Evolutionary conservation across 768 basidiomycete genomes (phyloP).

Genomic region (Filobasidium wieringae): DNA sequence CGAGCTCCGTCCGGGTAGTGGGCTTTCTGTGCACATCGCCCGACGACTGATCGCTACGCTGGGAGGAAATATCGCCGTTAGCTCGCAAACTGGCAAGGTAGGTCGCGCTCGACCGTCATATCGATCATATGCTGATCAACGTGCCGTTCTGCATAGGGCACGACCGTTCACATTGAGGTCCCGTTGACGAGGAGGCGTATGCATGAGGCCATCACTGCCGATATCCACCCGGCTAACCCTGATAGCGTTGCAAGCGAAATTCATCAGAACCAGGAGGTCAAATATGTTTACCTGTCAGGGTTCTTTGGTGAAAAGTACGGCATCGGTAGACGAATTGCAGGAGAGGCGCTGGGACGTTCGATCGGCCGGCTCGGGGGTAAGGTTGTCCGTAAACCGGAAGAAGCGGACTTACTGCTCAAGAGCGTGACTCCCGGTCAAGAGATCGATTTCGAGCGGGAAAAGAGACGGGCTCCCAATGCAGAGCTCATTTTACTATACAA

Average conservation of each 20-base stretch:
- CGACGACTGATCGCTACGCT: constrained; percentile 30
- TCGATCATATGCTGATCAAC: neutral
- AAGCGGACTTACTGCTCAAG: constrained; percentile 29
- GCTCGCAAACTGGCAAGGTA: constrained; percentile 24
- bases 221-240: neutral
- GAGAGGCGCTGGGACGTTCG: constrained; percentile 18
- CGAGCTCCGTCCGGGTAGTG: constrained; percentile 30
- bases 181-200: constrained; percentile 11
- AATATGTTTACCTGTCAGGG: constrained; percentile 25
- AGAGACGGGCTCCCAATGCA: constrained; percentile 5
- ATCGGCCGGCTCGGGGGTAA: constrained; percentile 24
- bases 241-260: neutral
- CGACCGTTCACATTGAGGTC: constrained; percentile 28
- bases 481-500: constrained; percentile 27
- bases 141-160: neutral
- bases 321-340: constrained; percentile 11
- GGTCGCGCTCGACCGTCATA: neutral
- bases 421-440: constrained; percentile 22
- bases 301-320: constrained; percentile 10
- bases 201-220: neutral
- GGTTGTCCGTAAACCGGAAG: constrained; percentile 8
- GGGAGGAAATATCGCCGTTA: constrained; percentile 33
- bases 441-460: neutral
- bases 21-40: constrained; percentile 26
- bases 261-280: neutral